A percentile compares a stretch with the other conserved stretches of the same genome.
Conservation (phyloP, 106 monocot species). For the Dendrobium huoshanense region DNA sequence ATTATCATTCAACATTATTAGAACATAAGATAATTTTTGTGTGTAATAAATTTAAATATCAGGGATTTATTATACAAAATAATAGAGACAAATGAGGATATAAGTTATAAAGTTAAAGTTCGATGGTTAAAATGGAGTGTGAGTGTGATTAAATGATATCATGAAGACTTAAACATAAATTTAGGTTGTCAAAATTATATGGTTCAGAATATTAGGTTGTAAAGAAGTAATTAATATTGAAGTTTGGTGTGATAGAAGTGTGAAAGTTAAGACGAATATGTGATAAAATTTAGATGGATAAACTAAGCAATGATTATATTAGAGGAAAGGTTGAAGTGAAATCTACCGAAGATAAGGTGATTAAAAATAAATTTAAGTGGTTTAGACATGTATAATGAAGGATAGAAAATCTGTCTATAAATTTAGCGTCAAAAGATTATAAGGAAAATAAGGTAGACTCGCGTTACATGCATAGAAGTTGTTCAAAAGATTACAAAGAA, state of each 20-base stretch:
- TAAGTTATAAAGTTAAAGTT: no score
- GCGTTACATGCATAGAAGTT: not conserved
- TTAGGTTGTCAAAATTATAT: no score
- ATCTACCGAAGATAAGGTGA: not conserved
- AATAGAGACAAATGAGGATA: no score
- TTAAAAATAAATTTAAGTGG: not conserved
- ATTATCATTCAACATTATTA: no score
- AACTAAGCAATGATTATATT: not conserved
- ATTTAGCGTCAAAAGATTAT: not conserved
- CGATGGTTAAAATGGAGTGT: no score
- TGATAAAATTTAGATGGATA: not conserved
- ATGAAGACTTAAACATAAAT: no score
- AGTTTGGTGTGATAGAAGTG: not conserved
- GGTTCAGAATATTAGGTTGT: not conserved
- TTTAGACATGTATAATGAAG: not conserved
- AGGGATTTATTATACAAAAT: no score
- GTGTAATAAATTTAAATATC: no score
- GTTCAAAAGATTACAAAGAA: not conserved
- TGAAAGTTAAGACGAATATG: not conserved
- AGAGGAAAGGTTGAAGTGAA: not conserved
- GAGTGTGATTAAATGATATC: no score
- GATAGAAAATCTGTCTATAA: not conserved
- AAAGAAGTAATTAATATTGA: not conserved
- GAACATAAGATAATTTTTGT: no score
- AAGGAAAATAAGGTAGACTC: not conserved